phyloP scores from a whole-genome alignment of 495 filamentous ascomycete genomes.

The Daldinia vernicosa region DNA sequence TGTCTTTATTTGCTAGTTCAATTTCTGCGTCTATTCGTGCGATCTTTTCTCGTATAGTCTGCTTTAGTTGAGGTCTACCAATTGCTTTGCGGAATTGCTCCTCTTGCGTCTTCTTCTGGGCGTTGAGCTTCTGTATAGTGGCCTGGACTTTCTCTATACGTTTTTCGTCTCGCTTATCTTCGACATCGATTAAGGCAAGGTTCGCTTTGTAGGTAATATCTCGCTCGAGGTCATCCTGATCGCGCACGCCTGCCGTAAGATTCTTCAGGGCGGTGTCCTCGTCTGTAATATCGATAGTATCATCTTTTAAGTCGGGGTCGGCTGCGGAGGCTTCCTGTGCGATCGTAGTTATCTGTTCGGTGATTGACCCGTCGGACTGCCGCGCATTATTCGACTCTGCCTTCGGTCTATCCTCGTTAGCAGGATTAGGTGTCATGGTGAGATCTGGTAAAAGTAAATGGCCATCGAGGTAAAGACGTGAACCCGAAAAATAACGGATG shows the following conservation, averaged over 20 bases:
- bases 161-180: constrained; percentile 87
- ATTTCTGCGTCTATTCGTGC: constrained; percentile 69
- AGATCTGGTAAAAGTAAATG: not conserved
- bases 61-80: constrained; percentile 52
- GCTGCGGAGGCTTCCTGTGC: not conserved
- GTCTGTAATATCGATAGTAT: constrained; percentile 34
- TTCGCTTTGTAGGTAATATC: constrained; percentile 80
- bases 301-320: constrained; percentile 5
- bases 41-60: constrained; percentile 69
- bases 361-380: constrained; percentile 1
- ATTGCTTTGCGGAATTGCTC: constrained; percentile 52
- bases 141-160: constrained; percentile 78
- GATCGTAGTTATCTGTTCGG: constrained; percentile 12
- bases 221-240: constrained; percentile 86
- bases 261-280: constrained; percentile 71
- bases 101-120: constrained; percentile 53
- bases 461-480: not conserved
- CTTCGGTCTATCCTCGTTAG: constrained; percentile 15
- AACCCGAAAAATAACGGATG: not conserved
- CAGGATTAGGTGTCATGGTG: constrained; percentile 17
- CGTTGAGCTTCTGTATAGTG: constrained; percentile 64
- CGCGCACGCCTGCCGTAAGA: constrained; percentile 76
- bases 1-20: constrained; percentile 68
- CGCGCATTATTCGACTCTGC: not conserved
- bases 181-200: constrained; percentile 77